phyloP scores from a whole-genome alignment of 345 rosid species.

The Salix brachista region DNA sequence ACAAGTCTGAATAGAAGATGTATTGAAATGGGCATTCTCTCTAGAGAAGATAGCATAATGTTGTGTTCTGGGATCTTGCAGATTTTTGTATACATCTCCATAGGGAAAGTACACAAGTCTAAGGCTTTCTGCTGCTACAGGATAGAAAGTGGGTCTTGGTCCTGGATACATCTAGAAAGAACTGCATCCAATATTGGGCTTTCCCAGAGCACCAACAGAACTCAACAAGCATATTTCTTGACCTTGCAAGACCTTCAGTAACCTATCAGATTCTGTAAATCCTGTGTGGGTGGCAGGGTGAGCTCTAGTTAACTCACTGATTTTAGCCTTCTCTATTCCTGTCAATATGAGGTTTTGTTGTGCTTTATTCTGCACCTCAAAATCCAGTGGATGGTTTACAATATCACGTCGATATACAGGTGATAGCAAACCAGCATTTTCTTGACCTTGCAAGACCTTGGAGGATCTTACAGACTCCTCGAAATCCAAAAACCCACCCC shows the following conservation, averaged over 20 bases:
- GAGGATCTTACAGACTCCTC: slow-evolving; percentile 86
- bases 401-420: slow-evolving; percentile 58
- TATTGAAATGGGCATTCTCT: slow-evolving; percentile 34
- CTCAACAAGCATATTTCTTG: slow-evolving; percentile 82
- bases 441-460: slow-evolving; percentile 99
- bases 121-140: slow-evolving; percentile 49
- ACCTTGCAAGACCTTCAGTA: slow-evolving; percentile 97
- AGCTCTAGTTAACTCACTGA: slow-evolving; percentile 38
- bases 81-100: slow-evolving; percentile 26
- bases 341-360: slow-evolving; percentile 46
- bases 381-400: slow-evolving; percentile 52
- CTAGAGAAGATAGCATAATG: slow-evolving; percentile 34
- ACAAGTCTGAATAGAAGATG: slow-evolving; percentile 28
- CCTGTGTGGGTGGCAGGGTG: slow-evolving; percentile 43
- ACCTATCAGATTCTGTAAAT: slow-evolving; percentile 58
- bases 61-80: slow-evolving; percentile 31
- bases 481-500: slow-evolving; percentile 67
- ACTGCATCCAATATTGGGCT: slow-evolving; percentile 42
- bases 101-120: slow-evolving; percentile 45
- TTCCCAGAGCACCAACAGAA: slow-evolving; percentile 38
- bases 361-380: slow-evolving; percentile 50
- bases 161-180: slow-evolving; percentile 44
- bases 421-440: slow-evolving; percentile 73
- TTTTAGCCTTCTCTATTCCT: slow-evolving; percentile 36
- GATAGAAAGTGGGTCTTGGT: slow-evolving; percentile 43